Evolutionary conservation across 2,329 filamentous ascomycete species (phyloP).

Genomic region (Phialophora tarda): DNA sequence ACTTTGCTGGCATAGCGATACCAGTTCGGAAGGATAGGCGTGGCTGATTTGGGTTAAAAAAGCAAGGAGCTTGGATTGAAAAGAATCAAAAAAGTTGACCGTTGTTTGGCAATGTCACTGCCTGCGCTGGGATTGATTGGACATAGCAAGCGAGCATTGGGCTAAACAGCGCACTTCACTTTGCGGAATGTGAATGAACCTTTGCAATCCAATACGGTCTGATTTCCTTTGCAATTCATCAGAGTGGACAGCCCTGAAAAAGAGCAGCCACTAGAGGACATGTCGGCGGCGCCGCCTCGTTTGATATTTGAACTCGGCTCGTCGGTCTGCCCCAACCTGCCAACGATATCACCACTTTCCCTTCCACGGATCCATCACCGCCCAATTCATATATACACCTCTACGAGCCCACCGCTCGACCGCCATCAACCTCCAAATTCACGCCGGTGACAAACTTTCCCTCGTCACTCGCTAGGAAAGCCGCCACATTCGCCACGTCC

Average conservation of each 20-base stretch:
- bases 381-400: background rate
- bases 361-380: background rate
- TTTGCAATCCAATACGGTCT: background rate
- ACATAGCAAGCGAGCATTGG: background rate
- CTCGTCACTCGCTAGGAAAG: conserved; percentile 69
- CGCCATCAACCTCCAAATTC: conserved; percentile 39
- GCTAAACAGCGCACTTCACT: background rate
- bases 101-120: background rate
- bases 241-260: background rate
- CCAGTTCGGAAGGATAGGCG: background rate
- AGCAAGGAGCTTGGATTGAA: background rate
- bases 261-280: background rate
- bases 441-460: conserved; percentile 66
- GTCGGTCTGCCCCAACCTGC: too few species aligned
- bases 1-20: background rate
- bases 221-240: background rate
- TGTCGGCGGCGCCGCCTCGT: background rate
- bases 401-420: conserved; percentile 32
- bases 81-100: background rate
- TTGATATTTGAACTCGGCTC: background rate
- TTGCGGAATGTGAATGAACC: background rate
- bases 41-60: background rate
- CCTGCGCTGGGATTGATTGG: background rate
- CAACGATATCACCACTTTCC: background rate
- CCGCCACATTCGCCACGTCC: conserved; percentile 73